Evolutionary conservation across 805 yeast species (phyloP).

Genomic region (Priceomyces melissophilus): DNA sequence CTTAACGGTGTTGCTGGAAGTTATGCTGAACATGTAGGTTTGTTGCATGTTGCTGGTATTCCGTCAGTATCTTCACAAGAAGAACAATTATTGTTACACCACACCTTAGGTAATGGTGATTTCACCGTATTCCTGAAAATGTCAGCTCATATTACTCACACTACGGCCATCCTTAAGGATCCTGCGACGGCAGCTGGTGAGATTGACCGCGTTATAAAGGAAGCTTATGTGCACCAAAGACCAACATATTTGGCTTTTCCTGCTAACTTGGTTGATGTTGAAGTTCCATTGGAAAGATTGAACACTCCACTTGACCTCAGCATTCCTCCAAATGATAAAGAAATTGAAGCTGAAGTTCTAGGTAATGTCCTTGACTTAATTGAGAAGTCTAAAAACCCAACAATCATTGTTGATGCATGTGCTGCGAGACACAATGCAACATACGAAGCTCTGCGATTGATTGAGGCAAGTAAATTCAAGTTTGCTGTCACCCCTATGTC

Average conservation of each 20-base stretch:
- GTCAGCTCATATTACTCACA: conserved; percentile 30
- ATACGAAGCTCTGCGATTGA: conserved; percentile 14
- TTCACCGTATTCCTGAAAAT: conserved; percentile 36
- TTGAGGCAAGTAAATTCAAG: conserved; percentile 16
- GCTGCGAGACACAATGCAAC: conserved; percentile 17
- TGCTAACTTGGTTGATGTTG: conserved; percentile 33
- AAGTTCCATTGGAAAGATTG: conserved; percentile 26
- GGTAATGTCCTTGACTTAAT: conserved; percentile 22
- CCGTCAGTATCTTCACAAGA: conserved; percentile 31
- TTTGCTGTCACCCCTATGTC: conserved; percentile 23
- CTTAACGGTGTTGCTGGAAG: conserved; percentile 34
- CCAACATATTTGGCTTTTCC: conserved; percentile 35
- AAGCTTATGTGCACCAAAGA: conserved; percentile 31
- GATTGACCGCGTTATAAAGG: conserved; percentile 31
- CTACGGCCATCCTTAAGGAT: conserved; percentile 28
- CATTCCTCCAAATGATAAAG: conserved; percentile 25
- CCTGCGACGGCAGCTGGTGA: conserved; percentile 26
- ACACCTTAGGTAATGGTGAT: conserved; percentile 43
- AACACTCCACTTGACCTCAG: conserved; percentile 28
- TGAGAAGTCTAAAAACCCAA: conserved; percentile 15
- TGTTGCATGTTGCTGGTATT: conserved; percentile 33
- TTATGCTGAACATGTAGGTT: conserved; percentile 34
- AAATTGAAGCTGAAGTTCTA: conserved; percentile 31
- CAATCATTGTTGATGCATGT: conserved; percentile 20
- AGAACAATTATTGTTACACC: conserved; percentile 39